Evolutionary conservation across 352 stramenopile species (phyloP).

Genomic region (Pythium dissotocum): DNA sequence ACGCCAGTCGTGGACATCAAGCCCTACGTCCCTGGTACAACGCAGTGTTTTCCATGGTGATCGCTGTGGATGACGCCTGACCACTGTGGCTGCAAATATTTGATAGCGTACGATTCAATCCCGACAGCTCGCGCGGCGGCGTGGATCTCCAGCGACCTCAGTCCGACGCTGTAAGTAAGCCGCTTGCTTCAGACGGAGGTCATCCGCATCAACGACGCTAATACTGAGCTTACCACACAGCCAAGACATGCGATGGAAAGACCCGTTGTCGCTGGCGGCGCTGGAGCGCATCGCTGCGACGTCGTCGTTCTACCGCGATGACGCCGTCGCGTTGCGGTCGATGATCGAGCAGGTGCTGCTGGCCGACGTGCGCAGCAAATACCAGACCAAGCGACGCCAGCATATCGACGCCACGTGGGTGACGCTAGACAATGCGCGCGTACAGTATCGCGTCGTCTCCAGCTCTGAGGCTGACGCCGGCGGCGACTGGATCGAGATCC

Average conservation of each 20-base stretch:
- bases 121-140: conserved; percentile 10
- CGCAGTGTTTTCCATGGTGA: too few species aligned
- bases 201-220: neutral
- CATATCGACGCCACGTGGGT: conserved; percentile 41
- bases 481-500: conserved; percentile 28
- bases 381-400: conserved; percentile 59
- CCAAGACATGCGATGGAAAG: conserved; percentile 49
- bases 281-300: conserved; percentile 38
- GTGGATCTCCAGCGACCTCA: conserved; percentile 30
- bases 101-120: conserved; percentile 24
- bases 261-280: conserved; percentile 22
- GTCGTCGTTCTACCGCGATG: conserved; percentile 47
- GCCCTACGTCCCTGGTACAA: conserved; percentile 91
- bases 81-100: neutral
- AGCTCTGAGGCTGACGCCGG: neutral
- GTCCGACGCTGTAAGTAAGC: conserved; percentile 20
- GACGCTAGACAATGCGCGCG: conserved; percentile 55
- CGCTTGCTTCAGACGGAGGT: neutral
- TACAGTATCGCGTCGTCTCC: conserved; percentile 44
- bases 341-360: conserved; percentile 69
- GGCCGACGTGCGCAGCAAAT: conserved; percentile 77
- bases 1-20: conserved; percentile 99
- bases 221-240: conserved; percentile 1
- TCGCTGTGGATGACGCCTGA: neutral
- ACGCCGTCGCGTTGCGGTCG: conserved; percentile 32